Evolutionary conservation across 805 yeast species (phyloP), one percentile per base, ranked within the genome.

Genomic region (Candida xyloterini): DNA sequence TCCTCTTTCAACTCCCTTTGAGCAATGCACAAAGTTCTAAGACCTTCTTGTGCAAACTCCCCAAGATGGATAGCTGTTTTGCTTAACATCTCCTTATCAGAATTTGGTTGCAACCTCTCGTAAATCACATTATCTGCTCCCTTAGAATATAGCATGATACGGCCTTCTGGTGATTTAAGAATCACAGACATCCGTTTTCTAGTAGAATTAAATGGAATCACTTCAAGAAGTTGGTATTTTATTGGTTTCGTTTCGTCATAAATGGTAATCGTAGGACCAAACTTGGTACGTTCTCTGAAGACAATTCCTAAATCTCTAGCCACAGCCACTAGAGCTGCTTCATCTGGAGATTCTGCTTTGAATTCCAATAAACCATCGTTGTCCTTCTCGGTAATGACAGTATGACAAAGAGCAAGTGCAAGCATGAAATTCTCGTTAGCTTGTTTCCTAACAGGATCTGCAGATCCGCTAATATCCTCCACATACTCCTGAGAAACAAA

Each of bases 331-430:
- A 84, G 68, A 1, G 93, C 90, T 29, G 82, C 78, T 58, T 84
- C 95, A 64, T 84, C 95, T 0, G 95, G 95, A 7, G 89, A 81
- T 55, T 84, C 90, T 1, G 91, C 90, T 52, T 83, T 81, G 63
- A 77, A 81, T 21, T 70, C 69, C 29, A 78, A 57, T 24, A 60
- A 55, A 14, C 72, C 75, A 7, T 63, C 60, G 2, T 55, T 56
- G 33, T 65, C 66, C 7, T 43, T 54, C 46, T 81, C 88, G 10
- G 88, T 79, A 27, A 83, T 75, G 4, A 81, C 93, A 4, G 88
- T 77, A 53, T 84, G 90, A 51, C 93, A 84, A 15, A 84, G 64
- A 0, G 90, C 84, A 32, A 84, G 63, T 0, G 82, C 79, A 21
- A 73, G 57, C 76, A 82, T 76, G 53, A 84, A 84, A 31, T 67